Evolutionary conservation across 306 rosid genomes (phyloP), one percentile per base, ranked within the genome.

Genomic region (Oxytropis ochrocephala): DNA sequence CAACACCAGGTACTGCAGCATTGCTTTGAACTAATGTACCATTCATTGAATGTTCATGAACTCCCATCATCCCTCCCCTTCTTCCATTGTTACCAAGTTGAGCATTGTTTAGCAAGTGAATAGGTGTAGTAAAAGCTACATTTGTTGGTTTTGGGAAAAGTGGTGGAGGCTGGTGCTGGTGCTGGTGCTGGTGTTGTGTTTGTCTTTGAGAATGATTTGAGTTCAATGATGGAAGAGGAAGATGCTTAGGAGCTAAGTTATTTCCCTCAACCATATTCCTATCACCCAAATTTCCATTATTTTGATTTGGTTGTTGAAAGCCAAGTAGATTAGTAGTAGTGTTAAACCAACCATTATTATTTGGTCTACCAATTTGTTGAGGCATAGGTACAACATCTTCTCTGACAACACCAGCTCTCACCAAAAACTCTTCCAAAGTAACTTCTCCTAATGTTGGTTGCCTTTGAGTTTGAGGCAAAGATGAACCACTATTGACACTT

Each of bases 401-500:
- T 89, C 89, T 89, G 30, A 84, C 97, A 56, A 85, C 91, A n/a
- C 99, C 99, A 50, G 97, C 97, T 81, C 86, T 91, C 6, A 80
- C 78, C 83, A 94, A 74, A 75, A 94, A 94, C 66, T 94, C 96
- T 71, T 94, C 99, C 72, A 94, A 78, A 30, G 99, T 94, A 44
- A 94, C 79, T 85, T 94, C 99, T 46, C 97, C 96, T 53, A 94
- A 80, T 61, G 99, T 89, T 30, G 77, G 87, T 74, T 94, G 92
- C 78, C 92, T 85, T 68, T 81, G 90, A 64, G 91, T 85, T 68
- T 81, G 90, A 64, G 91, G 91, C 75, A 84, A 50, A 44, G 69
- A 69, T 56, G 84, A 53, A 32, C 50, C 83, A 9, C 47, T 74
- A 38, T 58, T 49, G 11, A 75, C 53, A 59, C 29, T 63, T 2